These are phyloP conservation scores for Psilocybe cubensis DNA, from an alignment of 768 basidiomycete genomes.

Conservation along the genomic window DNA sequence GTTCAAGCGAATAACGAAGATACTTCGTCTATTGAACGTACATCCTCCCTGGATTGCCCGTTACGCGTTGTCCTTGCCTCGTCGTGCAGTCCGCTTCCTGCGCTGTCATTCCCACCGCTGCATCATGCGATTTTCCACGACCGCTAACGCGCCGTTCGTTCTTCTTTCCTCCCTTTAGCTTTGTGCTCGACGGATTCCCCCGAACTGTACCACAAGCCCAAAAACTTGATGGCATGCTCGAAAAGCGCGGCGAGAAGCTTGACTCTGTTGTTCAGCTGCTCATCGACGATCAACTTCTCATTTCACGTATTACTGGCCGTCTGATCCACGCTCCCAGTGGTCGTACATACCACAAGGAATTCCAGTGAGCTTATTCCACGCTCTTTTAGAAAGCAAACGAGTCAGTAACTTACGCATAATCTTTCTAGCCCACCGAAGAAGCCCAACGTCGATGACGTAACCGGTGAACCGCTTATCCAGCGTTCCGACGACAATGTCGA, in stretches of 20 bases:
- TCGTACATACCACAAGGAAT: conserved; percentile 93
- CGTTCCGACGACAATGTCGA: conserved; percentile 98
- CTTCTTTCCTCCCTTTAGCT: conserved; percentile 51
- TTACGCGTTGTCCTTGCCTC: background rate
- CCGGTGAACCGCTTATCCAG: conserved; percentile 95
- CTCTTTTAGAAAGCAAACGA: conserved; percentile 17
- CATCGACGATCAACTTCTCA: conserved; percentile 93
- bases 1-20: conserved; percentile 1
- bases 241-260: conserved; percentile 80
- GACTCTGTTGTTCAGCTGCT: conserved; percentile 91
- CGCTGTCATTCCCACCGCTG: conserved; percentile 16
- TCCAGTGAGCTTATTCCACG: conserved; percentile 62
- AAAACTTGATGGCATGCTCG: conserved; percentile 93
- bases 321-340: conserved; percentile 90
- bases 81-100: conserved; percentile 2
- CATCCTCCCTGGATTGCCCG: background rate
- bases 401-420: conserved; percentile 3
- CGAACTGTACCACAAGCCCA: conserved; percentile 95
- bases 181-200: conserved; percentile 99
- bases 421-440: conserved; percentile 91
- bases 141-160: conserved; percentile 21
- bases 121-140: background rate
- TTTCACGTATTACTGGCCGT: conserved; percentile 96
- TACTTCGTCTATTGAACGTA: background rate
- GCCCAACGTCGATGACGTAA: conserved; percentile 88